Evolutionary conservation across 1,284 basidiomycete species (phyloP).

Genomic region (Trichosporon sp.): DNA sequence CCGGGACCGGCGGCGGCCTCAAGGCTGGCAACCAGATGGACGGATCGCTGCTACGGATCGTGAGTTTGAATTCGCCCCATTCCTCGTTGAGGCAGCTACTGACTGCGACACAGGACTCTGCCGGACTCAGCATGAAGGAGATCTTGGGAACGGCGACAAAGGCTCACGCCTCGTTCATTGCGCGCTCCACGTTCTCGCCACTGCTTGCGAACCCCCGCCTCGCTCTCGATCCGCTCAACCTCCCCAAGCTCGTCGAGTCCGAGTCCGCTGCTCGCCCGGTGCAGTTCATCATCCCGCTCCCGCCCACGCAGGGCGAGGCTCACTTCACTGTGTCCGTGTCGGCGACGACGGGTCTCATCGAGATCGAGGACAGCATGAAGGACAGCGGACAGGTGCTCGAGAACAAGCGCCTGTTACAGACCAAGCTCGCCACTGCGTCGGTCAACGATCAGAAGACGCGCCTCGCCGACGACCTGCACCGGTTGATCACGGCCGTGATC

Average conservation of each 20-base stretch:
- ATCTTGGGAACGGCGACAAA: conserved; percentile 41
- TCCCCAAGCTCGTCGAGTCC: conserved; percentile 38
- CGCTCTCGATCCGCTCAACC: conserved; percentile 39
- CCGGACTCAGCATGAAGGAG: conserved; percentile 40
- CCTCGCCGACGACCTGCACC: conserved; percentile 45
- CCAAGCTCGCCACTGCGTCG: conserved; percentile 36
- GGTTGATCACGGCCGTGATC: conserved; percentile 47
- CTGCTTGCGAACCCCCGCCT: conserved; percentile 40
- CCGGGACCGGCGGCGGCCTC: conserved; percentile 43
- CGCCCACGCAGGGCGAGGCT: conserved; percentile 30
- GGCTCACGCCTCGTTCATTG: conserved; percentile 46
- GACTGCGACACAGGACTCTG: conserved; percentile 36
- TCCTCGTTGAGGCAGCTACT: neutral
- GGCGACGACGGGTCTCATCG: conserved; percentile 44
- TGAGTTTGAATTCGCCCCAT: conserved; percentile 30
- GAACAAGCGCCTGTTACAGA: conserved; percentile 34
- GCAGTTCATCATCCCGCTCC: conserved; percentile 45
- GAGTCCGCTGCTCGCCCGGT: conserved; percentile 37
- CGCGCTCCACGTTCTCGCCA: conserved; percentile 34
- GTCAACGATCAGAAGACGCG: conserved; percentile 45
- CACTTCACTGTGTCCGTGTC: conserved; percentile 43
- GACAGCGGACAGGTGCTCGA: conserved; percentile 31
- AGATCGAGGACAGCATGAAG: conserved; percentile 48
- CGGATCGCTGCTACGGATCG: conserved; percentile 34
- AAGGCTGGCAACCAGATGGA: conserved; percentile 46